Evolutionary conservation across 1,284 basidiomycete species (phyloP).

Genomic region (Ceratobasidium sp.): DNA sequence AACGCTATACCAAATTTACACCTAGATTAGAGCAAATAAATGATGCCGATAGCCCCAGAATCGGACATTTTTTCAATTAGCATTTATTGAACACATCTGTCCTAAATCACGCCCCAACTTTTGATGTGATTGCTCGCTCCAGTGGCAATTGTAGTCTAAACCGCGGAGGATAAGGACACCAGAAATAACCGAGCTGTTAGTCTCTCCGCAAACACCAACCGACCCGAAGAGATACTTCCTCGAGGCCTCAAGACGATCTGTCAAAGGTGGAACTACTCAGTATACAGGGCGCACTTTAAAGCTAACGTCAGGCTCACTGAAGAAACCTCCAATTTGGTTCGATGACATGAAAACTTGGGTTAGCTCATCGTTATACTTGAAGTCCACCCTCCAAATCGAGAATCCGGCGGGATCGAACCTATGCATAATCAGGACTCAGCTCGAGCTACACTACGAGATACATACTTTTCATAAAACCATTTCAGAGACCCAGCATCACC

Average conservation of each 20-base stretch:
- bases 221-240: constrained; percentile 97
- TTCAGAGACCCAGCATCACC: constrained; percentile 79
- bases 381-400: constrained; percentile 93
- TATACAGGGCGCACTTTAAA: not conserved
- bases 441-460: constrained; percentile 46
- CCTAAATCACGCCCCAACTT: too few relatives aligned
- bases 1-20: too few relatives aligned
- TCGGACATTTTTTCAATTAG: too few relatives aligned
- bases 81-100: too few relatives aligned
- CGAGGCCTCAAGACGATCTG: constrained; percentile 92
- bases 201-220: constrained; percentile 87
- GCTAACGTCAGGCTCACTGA: constrained; percentile 61
- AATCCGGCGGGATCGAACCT: constrained; percentile 94
- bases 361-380: constrained; percentile 97
- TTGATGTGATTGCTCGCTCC: too few relatives aligned
- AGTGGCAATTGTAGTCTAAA: constrained; percentile 61
- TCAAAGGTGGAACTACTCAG: not conserved
- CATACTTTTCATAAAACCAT: constrained; percentile 93
- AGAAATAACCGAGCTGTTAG: constrained; percentile 82
- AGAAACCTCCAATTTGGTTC: constrained; percentile 93
- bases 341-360: constrained; percentile 94
- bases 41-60: too few relatives aligned
- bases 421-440: constrained; percentile 39
- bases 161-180: constrained; percentile 90
- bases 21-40: too few relatives aligned